Evolutionary conservation across 352 stramenopile genomes (phyloP), one percentile per base, ranked within the genome.

Genomic region (Pythium aphanidermatum): DNA sequence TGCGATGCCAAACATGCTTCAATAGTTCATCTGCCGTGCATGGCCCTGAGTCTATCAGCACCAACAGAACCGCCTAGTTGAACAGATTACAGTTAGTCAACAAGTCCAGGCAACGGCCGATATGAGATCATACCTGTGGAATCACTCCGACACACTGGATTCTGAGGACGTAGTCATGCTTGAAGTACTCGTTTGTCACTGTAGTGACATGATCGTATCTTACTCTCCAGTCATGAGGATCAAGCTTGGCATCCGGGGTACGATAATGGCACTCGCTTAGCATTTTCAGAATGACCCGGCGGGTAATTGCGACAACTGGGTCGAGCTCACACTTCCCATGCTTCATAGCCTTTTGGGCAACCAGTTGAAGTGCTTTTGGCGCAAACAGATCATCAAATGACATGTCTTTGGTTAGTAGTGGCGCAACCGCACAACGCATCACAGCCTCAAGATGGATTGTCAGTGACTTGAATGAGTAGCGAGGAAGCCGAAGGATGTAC

Each of bases 31-130:
- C 51, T 32, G 46, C 43, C 0, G 51, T 59, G 13, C 51, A 53
- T 21, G 51, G 51, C 5, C 51, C 51, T 1, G 51, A 26, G 19
- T 59, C 51, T 29, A 59, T 59, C 3, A 59, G 36, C 20, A 59
- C 42, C 7, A 59, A 37, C 12, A 59, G 29, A 1, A 59, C 31
- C 11, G 51, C 25, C 51, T 59, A 36, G 10, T 29, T 34, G 1
- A 46, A 33, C 19, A 17, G 17, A 9, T 24, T 20, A 19, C 4
- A 52, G 23, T 19, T 7, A 13, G 19, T 36, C 36, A 12, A 25
- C 12, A 33, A 2, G 8, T 17, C 30, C 24, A 12, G 25, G 11
- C 8, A 20, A 4, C n/a, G 3, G 19, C 17, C 19, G 1, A 19
- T n/a, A 9, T 23, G 3, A 29, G n/a, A 20, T 33, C 42, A 17